Evolutionary conservation across 768 basidiomycete genomes (phyloP).

Genomic region (Leccinum disarticulatum): DNA sequence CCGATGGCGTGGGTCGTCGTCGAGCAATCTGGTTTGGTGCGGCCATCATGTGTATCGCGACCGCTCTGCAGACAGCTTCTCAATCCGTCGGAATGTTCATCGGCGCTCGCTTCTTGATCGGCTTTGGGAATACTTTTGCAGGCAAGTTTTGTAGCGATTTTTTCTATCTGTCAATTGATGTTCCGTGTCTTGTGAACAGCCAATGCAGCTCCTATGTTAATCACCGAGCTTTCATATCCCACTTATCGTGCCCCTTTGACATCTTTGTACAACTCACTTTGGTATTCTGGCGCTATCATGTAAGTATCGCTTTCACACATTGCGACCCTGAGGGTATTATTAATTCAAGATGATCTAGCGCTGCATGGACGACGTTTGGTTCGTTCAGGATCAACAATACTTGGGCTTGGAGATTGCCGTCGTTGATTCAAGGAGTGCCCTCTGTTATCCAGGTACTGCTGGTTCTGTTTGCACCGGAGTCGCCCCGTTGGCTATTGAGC

Average conservation of each 20-base stretch:
- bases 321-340: too few species aligned
- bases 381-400: constrained; percentile 65
- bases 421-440: constrained; percentile 67
- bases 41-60: constrained; percentile 63
- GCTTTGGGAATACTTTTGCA: constrained; percentile 74
- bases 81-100: constrained; percentile 79
- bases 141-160: constrained; percentile 33
- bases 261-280: constrained; percentile 77
- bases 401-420: constrained; percentile 85
- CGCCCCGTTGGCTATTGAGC: constrained; percentile 78
- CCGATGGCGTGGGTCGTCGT: constrained; percentile 71
- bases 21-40: constrained; percentile 67
- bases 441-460: constrained; percentile 65
- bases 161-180: neutral
- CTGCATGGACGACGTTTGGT: constrained; percentile 83
- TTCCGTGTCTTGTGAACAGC: constrained; percentile 31
- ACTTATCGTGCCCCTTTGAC: constrained; percentile 77
- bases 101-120: constrained; percentile 75
- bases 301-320: neutral
- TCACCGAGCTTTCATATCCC: constrained; percentile 83
- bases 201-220: constrained; percentile 77
- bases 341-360: constrained; percentile 32
- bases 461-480: constrained; percentile 74
- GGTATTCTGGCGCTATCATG: too few species aligned
- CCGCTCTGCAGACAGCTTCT: constrained; percentile 66